Evolutionary conservation across 225 moss, liverwort and hornwort species (phyloP).

Genomic region (Pseudoscleropodium purum): DNA sequence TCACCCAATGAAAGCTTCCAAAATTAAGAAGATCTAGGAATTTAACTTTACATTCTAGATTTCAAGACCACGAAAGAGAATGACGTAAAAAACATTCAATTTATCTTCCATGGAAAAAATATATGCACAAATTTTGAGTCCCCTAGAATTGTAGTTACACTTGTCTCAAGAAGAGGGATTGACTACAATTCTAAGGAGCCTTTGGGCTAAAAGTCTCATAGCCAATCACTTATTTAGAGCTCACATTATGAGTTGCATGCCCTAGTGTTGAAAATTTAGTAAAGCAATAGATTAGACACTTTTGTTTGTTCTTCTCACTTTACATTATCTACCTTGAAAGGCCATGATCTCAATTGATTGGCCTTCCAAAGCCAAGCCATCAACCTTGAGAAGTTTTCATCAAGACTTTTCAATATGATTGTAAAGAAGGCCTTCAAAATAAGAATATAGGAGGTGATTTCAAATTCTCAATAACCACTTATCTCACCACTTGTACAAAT

Average conservation of each 20-base stretch:
- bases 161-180: not conserved
- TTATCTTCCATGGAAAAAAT: not conserved
- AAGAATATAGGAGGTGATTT: too few relatives aligned
- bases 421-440: not conserved
- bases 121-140: not conserved
- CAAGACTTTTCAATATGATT: not conserved
- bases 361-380: not conserved
- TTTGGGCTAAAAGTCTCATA: too few relatives aligned
- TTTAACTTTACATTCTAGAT: not conserved
- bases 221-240: too few relatives aligned
- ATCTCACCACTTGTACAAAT: not conserved
- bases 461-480: too few relatives aligned
- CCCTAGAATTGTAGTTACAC: too few relatives aligned
- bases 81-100: not conserved
- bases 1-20: not conserved
- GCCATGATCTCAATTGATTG: not conserved
- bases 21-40: not conserved
- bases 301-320: too few relatives aligned
- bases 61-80: rapidly evolving
- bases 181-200: not conserved
- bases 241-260: too few relatives aligned
- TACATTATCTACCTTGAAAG: rapidly evolving
- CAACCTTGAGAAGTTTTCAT: not conserved
- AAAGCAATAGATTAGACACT: too few relatives aligned
- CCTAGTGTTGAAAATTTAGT: too few relatives aligned